Base-by-base conservation (phyloP, 768 basidiomycete species). In the Stropharia rugosoannulata region DNA sequence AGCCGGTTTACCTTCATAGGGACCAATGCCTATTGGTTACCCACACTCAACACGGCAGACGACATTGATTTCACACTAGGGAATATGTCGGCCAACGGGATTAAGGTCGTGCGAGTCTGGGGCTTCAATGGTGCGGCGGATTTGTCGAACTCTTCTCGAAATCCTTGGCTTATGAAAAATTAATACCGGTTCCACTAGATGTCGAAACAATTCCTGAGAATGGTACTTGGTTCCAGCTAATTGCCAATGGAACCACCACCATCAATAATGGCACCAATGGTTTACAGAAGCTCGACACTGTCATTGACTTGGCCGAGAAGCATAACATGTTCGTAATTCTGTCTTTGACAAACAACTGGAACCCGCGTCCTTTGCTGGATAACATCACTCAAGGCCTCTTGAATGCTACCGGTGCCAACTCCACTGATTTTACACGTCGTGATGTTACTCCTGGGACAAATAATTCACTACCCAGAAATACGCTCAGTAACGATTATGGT, bases 21-120 rank as follows among this genome's bases (percentile, higher is more conserved):
- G 13, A 86, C 87, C 0, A 85, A 85, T 56, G 83, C 80, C 1
- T 88, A 88, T 69, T 90, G 87, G 88, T 63, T 90, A 35, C 68
- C 78, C 29, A 68, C 73, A 40, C 64, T 89, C 35, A 85, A 86
- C 56, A 66, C 65, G 10, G 78, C 76, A 25, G 56, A 75, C 42
- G 87, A 90, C 62, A 83, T 90, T 43, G 74, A 79, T 64, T 62
- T 72, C 46, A 84, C 85, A 3, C 66, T 90, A 36, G 75, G 74
- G 2, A 82, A 80, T 57, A 86, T 90, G 52, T 78, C 80, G 11
- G 74, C 77, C 2, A 66, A 73, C 11, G 83, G 82, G 7, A 76
- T 85, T 59, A 82, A 72, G 38, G 85, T 85, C 18, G 80, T 89
- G 27, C 76, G 87, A 40, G 73, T 82, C 3, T 90, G 88, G 88